Evolutionary conservation across 768 basidiomycete genomes (phyloP), one percentile per base, ranked within the genome.

Genomic region (Pisolithus microcarpus): DNA sequence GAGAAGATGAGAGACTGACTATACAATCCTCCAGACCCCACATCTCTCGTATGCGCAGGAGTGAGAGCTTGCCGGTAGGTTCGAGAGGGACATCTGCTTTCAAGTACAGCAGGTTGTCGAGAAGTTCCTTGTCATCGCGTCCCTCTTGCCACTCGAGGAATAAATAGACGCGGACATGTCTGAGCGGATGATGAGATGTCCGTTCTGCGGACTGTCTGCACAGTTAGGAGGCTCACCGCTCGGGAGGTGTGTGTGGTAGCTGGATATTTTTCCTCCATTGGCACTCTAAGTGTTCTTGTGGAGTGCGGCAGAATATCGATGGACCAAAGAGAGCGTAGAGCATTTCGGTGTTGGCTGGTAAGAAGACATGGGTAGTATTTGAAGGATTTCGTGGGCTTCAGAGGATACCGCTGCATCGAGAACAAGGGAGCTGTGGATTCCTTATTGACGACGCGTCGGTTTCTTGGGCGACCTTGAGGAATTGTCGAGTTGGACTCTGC

Each of bases 111-210:
- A 65, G 43, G 5, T 55, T 58, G 55, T 62, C 63, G 4, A 63
- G 49, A 30, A 63, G 61, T 18, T 66, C 63, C 23, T 51, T 59
- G n/a, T 66, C 65, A 40, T 66, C 65, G 23, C 54, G 57, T 16
- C 65, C 66, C 0, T 54, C 61, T 7, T 46, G 26, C 66, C 66
- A 66, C 5, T 56, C 65, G 19, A 61, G 43, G 37, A 63, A 66
- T n/a, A 66, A 46, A 19, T 67, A 65, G 5, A 66, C 67, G 31
- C 65, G 65, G 46, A 67, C 58, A 39, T 68, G 65, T 51, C 61
- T 63, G 39, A 15, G 23, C 38, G 3, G 47, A 24, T 8, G 2
- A 9, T 2, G 11, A 13, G 21, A 0, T 31, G 18, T 11, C 45
- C 2, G 21, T 15, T 13, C 6, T 13, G 4, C n/a, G 9, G 19